These are phyloP conservation scores for Crepidotus variabilis DNA, from an alignment of 768 basidiomycete species.

Conservation along the genomic window DNA sequence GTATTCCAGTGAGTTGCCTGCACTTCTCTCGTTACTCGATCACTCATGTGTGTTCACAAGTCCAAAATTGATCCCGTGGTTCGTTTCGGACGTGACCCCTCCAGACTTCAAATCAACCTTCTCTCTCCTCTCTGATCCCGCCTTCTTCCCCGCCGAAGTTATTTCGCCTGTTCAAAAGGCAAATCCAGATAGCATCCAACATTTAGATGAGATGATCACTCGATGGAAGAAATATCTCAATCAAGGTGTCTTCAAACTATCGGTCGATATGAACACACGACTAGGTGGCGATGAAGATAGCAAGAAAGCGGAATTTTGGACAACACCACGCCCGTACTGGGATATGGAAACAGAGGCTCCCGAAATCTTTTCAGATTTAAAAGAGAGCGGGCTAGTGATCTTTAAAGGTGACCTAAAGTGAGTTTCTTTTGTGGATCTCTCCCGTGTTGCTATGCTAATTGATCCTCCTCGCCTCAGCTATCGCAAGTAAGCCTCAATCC, in stretches of 20 bases:
- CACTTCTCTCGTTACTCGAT: neutral
- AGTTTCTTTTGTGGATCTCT: slow-evolving; percentile 22
- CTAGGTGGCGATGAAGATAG: slow-evolving; percentile 40
- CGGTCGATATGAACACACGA: slow-evolving; percentile 56
- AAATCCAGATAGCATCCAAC: slow-evolving; percentile 16
- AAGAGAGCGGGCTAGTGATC: slow-evolving; percentile 63
- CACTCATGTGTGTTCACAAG: slow-evolving; percentile 32
- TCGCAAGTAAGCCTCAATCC: slow-evolving; percentile 61
- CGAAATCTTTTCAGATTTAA: slow-evolving; percentile 47
- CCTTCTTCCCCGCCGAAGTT: slow-evolving; percentile 50
- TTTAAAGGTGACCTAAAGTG: slow-evolving; percentile 97
- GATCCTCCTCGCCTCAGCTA: slow-evolving; percentile 41
- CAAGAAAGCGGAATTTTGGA: slow-evolving; percentile 59
- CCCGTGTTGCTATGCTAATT: neutral
- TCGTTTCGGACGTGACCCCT: slow-evolving; percentile 93
- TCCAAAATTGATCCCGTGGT: slow-evolving; percentile 95
- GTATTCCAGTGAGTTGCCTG: slow-evolving; percentile 76
- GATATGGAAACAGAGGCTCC: slow-evolving; percentile 55
- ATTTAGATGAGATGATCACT: slow-evolving; percentile 55
- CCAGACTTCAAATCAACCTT: slow-evolving; percentile 71
- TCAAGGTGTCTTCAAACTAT: slow-evolving; percentile 66
- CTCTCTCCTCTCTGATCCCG: slow-evolving; percentile 49
- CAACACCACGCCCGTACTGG: slow-evolving; percentile 73
- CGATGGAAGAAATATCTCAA: slow-evolving; percentile 77
- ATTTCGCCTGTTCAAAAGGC: slow-evolving; percentile 14